These are phyloP conservation scores for Globisporangium ultimum DNA, from an alignment of 352 stramenopile species.

Conservation along the genomic window DNA sequence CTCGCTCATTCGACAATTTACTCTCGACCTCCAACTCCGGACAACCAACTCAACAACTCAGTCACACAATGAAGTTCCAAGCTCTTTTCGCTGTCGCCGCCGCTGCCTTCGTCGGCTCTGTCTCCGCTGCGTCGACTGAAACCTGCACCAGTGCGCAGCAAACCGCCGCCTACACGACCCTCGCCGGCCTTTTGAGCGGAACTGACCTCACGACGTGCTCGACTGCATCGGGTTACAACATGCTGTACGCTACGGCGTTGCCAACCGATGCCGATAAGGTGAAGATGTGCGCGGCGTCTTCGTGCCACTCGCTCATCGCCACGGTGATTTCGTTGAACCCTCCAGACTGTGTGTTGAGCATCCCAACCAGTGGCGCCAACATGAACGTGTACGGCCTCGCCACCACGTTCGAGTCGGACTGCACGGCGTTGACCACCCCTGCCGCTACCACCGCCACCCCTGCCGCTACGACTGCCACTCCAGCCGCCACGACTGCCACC, in stretches of 20 bases:
- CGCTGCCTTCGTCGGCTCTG: background rate
- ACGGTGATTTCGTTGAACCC: constrained; percentile 24
- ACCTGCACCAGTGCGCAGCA: background rate
- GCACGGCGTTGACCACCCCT: background rate
- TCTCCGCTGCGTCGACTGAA: background rate
- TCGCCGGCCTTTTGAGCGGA: constrained; percentile 11
- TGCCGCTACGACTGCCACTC: background rate
- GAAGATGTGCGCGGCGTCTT: constrained; percentile 30
- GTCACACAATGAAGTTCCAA: constrained; percentile 6
- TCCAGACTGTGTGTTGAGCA: constrained; percentile 34
- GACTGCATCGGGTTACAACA: constrained; percentile 29
- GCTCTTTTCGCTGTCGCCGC: background rate
- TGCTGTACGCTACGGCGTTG: constrained; percentile 27
- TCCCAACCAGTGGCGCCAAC: constrained; percentile 31
- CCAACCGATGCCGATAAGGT: constrained; percentile 28
- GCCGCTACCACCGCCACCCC: background rate
- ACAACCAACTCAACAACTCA: no score
- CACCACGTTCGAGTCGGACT: constrained; percentile 48
- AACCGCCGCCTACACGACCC: background rate
- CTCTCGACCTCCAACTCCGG: no score
- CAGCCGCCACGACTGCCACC: background rate
- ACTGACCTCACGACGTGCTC: constrained; percentile 20
- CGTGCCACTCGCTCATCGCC: constrained; percentile 33
- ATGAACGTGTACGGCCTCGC: constrained; percentile 39
- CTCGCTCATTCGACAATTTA: no score